phyloP scores from a whole-genome alignment of 164 flowering plant species.

The Umbilicus rupestris region DNA sequence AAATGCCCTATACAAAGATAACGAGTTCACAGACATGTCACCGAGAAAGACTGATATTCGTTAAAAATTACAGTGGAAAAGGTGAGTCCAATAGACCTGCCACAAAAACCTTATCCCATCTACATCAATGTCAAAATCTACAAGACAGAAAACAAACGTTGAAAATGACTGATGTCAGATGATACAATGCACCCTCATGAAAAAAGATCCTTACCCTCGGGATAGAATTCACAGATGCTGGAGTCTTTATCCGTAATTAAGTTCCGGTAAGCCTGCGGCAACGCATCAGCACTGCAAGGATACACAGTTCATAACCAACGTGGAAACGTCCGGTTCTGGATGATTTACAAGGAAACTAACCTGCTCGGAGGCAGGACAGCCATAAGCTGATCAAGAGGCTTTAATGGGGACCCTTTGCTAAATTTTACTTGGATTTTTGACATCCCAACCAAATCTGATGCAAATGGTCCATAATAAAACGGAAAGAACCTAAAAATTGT shows the following conservation, averaged over 20 bases:
- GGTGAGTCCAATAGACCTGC: conserved; percentile 25
- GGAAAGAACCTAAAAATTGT: conserved; percentile 36
- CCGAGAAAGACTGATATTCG: not conserved
- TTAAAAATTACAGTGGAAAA: not conserved
- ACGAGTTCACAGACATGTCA: not conserved
- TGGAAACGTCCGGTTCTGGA: not conserved
- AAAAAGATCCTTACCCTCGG: conserved; percentile 18
- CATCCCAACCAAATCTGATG: conserved; percentile 44
- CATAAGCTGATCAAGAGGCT: conserved; percentile 51
- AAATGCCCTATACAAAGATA: conserved; percentile 20
- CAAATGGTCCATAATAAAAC: conserved; percentile 43
- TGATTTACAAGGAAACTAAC: conserved; percentile 9
- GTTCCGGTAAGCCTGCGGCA: conserved; percentile 26
- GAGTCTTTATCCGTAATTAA: conserved; percentile 26
- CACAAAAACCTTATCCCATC: conserved; percentile 31
- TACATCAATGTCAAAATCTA: conserved; percentile 32
- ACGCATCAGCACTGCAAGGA: conserved; percentile 23
- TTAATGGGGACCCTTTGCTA: conserved; percentile 32
- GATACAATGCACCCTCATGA: not conserved
- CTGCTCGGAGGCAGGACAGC: conserved; percentile 48
- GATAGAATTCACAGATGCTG: conserved; percentile 26
- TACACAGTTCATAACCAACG: not conserved
- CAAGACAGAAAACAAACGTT: not conserved
- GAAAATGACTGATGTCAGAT: not conserved
- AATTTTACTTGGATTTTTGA: conserved; percentile 18